A percentile compares a stretch with the other conserved stretches of the same genome.
phyloP scores from a whole-genome alignment of 495 filamentous ascomycete species.

The Astrothelium subdiscretum region DNA sequence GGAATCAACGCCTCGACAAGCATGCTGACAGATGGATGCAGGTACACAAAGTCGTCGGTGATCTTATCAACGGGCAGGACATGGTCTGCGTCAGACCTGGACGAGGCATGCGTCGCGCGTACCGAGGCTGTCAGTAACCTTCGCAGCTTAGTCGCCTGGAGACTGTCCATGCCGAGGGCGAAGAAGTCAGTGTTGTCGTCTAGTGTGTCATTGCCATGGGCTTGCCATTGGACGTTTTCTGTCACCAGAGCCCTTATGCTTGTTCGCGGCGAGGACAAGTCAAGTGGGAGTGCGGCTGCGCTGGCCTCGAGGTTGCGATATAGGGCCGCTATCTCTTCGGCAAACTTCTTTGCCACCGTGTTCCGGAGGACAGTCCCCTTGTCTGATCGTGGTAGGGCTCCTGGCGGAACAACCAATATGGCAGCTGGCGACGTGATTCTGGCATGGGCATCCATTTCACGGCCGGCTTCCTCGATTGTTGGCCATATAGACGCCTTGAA shows the following conservation, averaged over 20 bases:
- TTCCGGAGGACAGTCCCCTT: slow-evolving; percentile 11
- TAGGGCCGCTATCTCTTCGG: slow-evolving; percentile 4
- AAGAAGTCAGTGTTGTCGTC: slow-evolving; percentile 9
- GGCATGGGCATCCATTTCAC: neutral
- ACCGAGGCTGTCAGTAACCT: slow-evolving; percentile 6
- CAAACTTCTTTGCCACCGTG: slow-evolving; percentile 4
- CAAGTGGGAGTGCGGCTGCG: neutral
- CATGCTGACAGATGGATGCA: slow-evolving; percentile 21
- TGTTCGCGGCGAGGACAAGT: neutral
- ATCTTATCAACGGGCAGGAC: slow-evolving; percentile 2
- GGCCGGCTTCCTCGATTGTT: neutral
- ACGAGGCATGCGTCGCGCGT: neutral
- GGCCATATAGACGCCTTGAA: neutral
- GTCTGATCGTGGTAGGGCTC: slow-evolving; percentile 4
- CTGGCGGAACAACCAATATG: neutral
- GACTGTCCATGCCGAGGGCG: slow-evolving; percentile 3
- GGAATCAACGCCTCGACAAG: slow-evolving; percentile 14
- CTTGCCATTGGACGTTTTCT: neutral
- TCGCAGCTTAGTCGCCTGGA: slow-evolving; percentile 8
- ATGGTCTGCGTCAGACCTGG: neutral
- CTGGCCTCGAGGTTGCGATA: neutral
- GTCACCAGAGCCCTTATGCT: neutral
- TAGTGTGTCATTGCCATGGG: neutral
- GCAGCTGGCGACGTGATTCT: neutral
- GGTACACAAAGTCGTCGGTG: slow-evolving; percentile 14